phyloP scores from a whole-genome alignment of 176 grass and related monocot species.

The Eleusine indica region DNA sequence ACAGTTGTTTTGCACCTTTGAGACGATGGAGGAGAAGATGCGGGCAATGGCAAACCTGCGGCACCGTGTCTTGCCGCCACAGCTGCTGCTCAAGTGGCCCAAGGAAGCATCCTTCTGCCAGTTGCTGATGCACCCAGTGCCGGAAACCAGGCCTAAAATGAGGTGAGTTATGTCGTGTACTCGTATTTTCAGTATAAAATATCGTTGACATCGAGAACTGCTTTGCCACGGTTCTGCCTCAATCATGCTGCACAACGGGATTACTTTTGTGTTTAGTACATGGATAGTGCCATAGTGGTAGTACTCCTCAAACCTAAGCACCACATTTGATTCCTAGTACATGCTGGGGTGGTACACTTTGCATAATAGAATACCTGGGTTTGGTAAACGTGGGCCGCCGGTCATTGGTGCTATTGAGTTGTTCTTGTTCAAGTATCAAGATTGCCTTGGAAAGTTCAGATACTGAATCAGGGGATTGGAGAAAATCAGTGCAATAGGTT shows the following conservation, averaged over 20 bases:
- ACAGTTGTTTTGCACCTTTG: constrained; percentile 89
- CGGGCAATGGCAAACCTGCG: constrained; percentile 83
- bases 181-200: not conserved
- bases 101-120: constrained; percentile 97
- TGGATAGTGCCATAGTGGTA: not conserved
- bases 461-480: not conserved
- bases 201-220: not conserved
- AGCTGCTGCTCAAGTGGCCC: constrained; percentile 85
- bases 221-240: not conserved
- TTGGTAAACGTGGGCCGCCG: not conserved
- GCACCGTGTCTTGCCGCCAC: constrained; percentile 76
- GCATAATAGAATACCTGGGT: not conserved
- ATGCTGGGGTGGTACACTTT: not conserved
- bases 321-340: constrained; percentile 1
- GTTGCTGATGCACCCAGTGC: constrained; percentile 89
- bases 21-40: constrained; percentile 80
- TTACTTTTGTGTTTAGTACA: constrained; percentile 6
- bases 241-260: constrained; percentile 10
- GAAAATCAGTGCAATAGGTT: not conserved
- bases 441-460: not conserved
- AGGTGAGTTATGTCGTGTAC: constrained; percentile 42
- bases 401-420: not conserved
- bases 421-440: not conserved
- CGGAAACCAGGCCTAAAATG: constrained; percentile 79
- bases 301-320: constrained; percentile 15